These are phyloP conservation scores for Penicillium salamii DNA, from an alignment of 495 filamentous ascomycete genomes.

Conservation along the genomic window DNA sequence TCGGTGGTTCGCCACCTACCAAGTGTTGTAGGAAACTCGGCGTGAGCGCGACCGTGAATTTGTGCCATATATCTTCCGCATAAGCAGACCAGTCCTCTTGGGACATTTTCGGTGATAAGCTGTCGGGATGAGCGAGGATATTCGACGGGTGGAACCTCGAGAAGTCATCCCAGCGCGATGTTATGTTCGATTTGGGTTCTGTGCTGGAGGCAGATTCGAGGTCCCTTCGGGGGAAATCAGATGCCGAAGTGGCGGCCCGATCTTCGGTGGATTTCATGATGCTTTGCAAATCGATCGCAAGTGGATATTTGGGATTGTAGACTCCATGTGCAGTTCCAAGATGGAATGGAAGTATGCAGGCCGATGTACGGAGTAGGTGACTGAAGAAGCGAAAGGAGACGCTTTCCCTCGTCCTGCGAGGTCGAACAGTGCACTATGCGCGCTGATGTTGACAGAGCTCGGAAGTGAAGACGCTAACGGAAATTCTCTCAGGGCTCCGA, in stretches of 20 bases:
- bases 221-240: conserved; percentile 31
- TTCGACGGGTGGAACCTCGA: conserved; percentile 30
- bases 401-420: background rate
- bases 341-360: background rate
- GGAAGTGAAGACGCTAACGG: conserved; percentile 11
- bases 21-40: conserved; percentile 42
- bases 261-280: conserved; percentile 17
- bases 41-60: conserved; percentile 33
- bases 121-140: conserved; percentile 26
- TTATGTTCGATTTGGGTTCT: background rate
- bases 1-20: conserved; percentile 32
- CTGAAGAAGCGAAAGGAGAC: background rate
- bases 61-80: conserved; percentile 26
- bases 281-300: background rate
- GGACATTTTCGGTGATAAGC: conserved; percentile 14
- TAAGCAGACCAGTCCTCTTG: conserved; percentile 31
- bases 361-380: background rate
- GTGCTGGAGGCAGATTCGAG: conserved; percentile 25
- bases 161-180: conserved; percentile 24
- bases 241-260: conserved; percentile 20
- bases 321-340: background rate
- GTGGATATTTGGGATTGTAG: background rate
- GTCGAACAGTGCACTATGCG: background rate
- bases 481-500: background rate
- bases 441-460: conserved; percentile 3